Base-by-base conservation (phyloP, 169 alveolate genomes). In the Toxoplasma gondii region DNA sequence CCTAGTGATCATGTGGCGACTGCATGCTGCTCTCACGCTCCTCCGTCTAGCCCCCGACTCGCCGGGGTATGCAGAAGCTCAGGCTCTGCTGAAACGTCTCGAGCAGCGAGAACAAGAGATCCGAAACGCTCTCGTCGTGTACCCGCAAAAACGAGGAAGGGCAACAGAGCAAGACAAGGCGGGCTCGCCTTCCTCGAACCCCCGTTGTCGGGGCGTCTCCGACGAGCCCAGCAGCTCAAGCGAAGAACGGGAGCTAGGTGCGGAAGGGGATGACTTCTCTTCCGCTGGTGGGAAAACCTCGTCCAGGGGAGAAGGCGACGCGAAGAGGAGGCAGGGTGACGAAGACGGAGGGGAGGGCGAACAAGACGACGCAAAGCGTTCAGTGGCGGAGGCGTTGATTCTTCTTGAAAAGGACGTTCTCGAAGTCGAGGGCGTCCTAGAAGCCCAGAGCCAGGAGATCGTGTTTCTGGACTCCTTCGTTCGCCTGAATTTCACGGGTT, bases 401-500 rank as follows among this genome's bases (percentile, higher is more conserved):
- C 45, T 16, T n/a, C 31, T 91, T 22, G 58, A 78, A 36, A 24
- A 39, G 78, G 86, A 91, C 38, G 44, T 91, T 27, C 39, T 49
- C 4, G 91, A 64, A 53, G 67, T 91, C 22, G 91, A 91, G 64
- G 67, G 43, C 34, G 96, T 94, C 36, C 93, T 96, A 7, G 96
- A 93, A 22, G 93, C 64, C 34, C 93, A 93, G 90, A 95, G 97
- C 53, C 88, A 92, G 43, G 96, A 93, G 31, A 83, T 97, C 29
- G 88, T 95, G 36, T 96, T 97, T 78, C 44, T 97, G 22, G 97
- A 96, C 41, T 95, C 96, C 27, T 97, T 94, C 81, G 95, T 88
- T 41, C 93, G 96, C 38, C 58, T 96, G 22, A 97, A 97, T 45
- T 97, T 95, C 88, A 97, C 96, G 0, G 98, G 97, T 0, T 97